phyloP scores from a whole-genome alignment of 148 eudicot genomes.

The Arctostaphylos glauca region DNA sequence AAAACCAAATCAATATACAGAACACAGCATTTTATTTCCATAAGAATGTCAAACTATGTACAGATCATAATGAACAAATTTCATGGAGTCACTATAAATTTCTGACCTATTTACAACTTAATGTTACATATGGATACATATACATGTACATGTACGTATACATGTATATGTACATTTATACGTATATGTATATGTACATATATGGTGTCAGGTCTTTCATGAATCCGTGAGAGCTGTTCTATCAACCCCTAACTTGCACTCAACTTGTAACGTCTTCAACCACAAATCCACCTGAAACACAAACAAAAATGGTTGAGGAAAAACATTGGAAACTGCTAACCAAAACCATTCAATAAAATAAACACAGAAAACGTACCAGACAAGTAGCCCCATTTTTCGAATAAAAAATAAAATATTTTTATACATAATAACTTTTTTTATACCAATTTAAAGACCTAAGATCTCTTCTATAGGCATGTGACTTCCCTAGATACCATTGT shows the following conservation, averaged over 20 bases:
- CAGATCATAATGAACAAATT: constrained; percentile 18
- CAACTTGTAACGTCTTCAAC: constrained; percentile 56
- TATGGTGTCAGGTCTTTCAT: constrained; percentile 8
- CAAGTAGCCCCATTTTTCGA: not conserved
- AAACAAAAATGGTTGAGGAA: not conserved
- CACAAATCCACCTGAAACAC: constrained; percentile 58
- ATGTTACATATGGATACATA: not conserved
- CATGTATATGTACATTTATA: no score
- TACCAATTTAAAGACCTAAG: no score
- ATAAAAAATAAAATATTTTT: not conserved
- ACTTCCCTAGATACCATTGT: no score
- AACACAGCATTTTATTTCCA: not conserved
- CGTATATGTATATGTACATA: no score
- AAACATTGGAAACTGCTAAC: not conserved
- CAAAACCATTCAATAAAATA: not conserved
- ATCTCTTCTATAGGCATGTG: no score
- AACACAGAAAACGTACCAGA: not conserved
- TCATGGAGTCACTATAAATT: not conserved
- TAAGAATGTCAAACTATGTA: constrained; percentile 9
- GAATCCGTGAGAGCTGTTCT: constrained; percentile 26
- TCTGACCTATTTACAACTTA: constrained; percentile 3
- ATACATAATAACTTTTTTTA: no score
- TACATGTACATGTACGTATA: no score
- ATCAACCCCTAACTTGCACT: constrained; percentile 45
- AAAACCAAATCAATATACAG: not conserved